Conservation (phyloP, 352 stramenopile genomes). For the Globisporangium canariense region DNA sequence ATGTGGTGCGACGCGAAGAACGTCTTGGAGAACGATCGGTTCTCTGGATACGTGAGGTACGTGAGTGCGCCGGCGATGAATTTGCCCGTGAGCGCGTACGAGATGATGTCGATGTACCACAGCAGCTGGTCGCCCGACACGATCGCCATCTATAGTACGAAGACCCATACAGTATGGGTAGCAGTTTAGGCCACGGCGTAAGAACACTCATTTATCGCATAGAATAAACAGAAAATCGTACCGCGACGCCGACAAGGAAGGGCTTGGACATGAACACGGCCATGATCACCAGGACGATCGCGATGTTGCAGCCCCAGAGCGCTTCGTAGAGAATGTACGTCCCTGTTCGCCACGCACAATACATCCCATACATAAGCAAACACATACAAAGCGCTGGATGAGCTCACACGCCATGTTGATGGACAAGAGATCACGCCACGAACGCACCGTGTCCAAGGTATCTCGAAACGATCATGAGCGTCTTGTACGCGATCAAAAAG, state of each 20-base stretch:
- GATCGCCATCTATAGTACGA: constrained; percentile 70
- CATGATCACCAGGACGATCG: constrained; percentile 62
- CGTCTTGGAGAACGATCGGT: constrained; percentile 74
- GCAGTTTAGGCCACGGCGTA: too few species aligned
- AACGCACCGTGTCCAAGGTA: constrained; percentile 58
- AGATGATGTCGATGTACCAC: constrained; percentile 89
- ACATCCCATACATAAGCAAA: neutral
- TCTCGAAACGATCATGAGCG: constrained; percentile 45
- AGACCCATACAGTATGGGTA: neutral
- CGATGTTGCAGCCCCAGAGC: constrained; percentile 82
- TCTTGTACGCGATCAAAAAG: constrained; percentile 52
- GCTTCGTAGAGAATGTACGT: constrained; percentile 80
- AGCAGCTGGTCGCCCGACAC: constrained; percentile 92
- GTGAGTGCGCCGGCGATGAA: constrained; percentile 89
- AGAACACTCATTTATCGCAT: neutral
- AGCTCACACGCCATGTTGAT: neutral
- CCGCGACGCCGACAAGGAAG: constrained; percentile 75
- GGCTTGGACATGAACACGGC: constrained; percentile 73
- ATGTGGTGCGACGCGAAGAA: constrained; percentile 83
- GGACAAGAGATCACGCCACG: neutral
- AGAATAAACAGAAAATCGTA: constrained; percentile 20
- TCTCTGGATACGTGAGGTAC: constrained; percentile 86
- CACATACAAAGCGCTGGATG: neutral
- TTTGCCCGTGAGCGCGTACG: constrained; percentile 68
- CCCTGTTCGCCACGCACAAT: constrained; percentile 20